A percentile compares a stretch with the other conserved stretches of the same genome.
phyloP scores from a whole-genome alignment of 73 alveolate genomes.

The Halteria grandinella region DNA sequence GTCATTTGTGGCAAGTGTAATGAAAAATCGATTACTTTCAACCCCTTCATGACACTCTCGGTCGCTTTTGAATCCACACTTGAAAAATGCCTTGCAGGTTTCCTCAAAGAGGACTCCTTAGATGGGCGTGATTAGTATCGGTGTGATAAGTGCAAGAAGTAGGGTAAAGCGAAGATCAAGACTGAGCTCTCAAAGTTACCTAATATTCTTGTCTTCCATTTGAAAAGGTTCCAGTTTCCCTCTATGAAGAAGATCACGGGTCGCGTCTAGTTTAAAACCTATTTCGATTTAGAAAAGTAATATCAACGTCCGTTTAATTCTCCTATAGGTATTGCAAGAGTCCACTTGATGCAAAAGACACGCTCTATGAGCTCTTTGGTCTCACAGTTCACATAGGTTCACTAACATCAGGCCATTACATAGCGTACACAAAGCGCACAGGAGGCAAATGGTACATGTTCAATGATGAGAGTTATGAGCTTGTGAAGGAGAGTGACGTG shows the following conservation, averaged over 20 bases:
- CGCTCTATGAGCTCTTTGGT: constrained; percentile 48
- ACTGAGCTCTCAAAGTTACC: constrained; percentile 49
- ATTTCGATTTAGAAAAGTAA: constrained; percentile 51
- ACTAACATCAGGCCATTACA: constrained; percentile 50
- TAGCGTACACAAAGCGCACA: constrained; percentile 47
- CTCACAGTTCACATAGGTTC: constrained; percentile 56
- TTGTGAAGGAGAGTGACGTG: constrained; percentile 36
- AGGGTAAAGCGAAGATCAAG: constrained; percentile 47
- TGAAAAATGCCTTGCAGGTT: constrained; percentile 17
- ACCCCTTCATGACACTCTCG: constrained; percentile 51
- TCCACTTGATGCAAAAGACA: constrained; percentile 25
- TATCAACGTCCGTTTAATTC: neutral
- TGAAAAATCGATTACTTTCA: constrained; percentile 37
- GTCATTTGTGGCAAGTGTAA: constrained; percentile 49
- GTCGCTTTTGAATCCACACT: constrained; percentile 36
- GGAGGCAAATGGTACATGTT: constrained; percentile 36
- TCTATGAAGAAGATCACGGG: constrained; percentile 58
- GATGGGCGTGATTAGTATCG: constrained; percentile 42
- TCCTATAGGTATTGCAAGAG: constrained; percentile 40
- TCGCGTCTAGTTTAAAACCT: neutral
- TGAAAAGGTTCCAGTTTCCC: constrained; percentile 61
- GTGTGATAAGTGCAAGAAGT: constrained; percentile 57
- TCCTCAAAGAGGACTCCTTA: constrained; percentile 27
- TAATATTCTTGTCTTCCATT: constrained; percentile 43
- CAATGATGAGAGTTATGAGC: constrained; percentile 45